Evolutionary conservation across 2,329 filamentous ascomycete genomes (phyloP).

Genomic region (Hypoxylon sp.): DNA sequence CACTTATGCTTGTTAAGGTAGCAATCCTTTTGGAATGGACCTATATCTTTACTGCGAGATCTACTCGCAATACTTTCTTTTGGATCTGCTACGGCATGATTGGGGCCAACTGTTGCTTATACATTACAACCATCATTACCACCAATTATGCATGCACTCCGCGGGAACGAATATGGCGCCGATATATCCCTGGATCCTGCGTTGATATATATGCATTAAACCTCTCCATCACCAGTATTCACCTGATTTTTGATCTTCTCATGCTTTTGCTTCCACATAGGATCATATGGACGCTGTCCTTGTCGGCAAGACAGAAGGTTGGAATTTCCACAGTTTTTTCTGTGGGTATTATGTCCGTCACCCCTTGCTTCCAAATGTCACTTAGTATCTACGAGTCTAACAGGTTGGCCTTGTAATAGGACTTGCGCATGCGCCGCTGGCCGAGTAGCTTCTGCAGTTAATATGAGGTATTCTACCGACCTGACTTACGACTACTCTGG

Average conservation of each 20-base stretch:
- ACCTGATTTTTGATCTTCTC: slow-evolving; percentile 57
- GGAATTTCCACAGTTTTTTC: slow-evolving; percentile 44
- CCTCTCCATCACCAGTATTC: slow-evolving; percentile 25
- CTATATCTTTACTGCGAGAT: slow-evolving; percentile 36
- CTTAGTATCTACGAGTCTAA: no score
- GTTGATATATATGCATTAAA: slow-evolving; percentile 30
- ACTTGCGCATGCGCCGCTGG: slow-evolving; percentile 6
- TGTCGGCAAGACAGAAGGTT: slow-evolving; percentile 55
- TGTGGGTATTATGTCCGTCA: slow-evolving; percentile 39
- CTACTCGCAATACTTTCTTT: slow-evolving; percentile 36
- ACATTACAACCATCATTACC: slow-evolving; percentile 27
- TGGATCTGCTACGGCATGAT: slow-evolving; percentile 35
- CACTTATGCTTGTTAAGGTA: slow-evolving; percentile 28
- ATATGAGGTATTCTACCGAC: background rate
- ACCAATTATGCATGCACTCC: slow-evolving; percentile 34
- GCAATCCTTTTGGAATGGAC: slow-evolving; percentile 44
- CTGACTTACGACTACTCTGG: background rate
- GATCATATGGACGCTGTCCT: slow-evolving; percentile 62
- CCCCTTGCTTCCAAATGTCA: background rate
- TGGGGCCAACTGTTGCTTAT: slow-evolving; percentile 15
- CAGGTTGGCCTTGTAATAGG: no score
- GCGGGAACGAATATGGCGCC: slow-evolving; percentile 34
- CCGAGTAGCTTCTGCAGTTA: background rate
- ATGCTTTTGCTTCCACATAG: slow-evolving; percentile 62
- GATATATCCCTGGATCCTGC: slow-evolving; percentile 32